Percentiles rank a stretch among this genome's conserved stretches.
Evolutionary conservation across 306 rosid species (phyloP).

Genomic region (Prunus mume): DNA sequence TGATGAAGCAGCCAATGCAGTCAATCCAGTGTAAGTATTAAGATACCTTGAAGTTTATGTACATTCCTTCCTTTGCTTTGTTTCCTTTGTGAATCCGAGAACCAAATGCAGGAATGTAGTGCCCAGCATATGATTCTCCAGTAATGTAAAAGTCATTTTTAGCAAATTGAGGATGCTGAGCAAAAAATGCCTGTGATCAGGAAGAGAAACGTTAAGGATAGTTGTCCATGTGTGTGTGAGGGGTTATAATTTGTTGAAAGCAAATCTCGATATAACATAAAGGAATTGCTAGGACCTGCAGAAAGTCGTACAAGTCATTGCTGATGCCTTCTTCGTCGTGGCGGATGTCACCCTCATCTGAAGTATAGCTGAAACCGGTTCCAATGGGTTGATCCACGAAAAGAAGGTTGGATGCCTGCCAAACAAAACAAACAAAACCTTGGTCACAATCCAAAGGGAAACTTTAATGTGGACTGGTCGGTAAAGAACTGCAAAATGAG

Average conservation of each 20-base stretch:
- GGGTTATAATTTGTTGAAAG: not conserved
- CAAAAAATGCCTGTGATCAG: conserved; percentile 71
- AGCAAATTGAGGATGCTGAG: conserved; percentile 56
- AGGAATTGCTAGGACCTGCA: conserved; percentile 59
- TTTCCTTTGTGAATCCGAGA: conserved; percentile 80
- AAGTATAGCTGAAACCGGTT: conserved; percentile 89
- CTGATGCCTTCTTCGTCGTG: conserved; percentile 80
- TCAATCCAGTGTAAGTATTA: not conserved
- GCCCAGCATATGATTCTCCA: conserved; percentile 96
- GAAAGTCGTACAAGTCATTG: conserved; percentile 79
- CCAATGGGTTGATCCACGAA: conserved; percentile 86
- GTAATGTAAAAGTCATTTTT: conserved; percentile 84
- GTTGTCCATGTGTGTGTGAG: not conserved
- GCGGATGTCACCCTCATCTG: conserved; percentile 62
- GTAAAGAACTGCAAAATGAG: not conserved
- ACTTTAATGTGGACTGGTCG: too few relatives aligned
- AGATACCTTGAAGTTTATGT: conserved; percentile 69
- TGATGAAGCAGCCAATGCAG: conserved; percentile 5
- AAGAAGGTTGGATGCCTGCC: conserved; percentile 81
- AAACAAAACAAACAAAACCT: not conserved
- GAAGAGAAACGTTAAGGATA: not conserved
- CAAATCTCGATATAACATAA: not conserved
- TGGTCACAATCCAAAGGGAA: not conserved
- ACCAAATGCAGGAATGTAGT: conserved; percentile 91
- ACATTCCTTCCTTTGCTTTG: conserved; percentile 71